These are phyloP conservation scores for Nicotiana noctiflora DNA, from an alignment of 257 asterid species.

Conservation along the genomic window DNA sequence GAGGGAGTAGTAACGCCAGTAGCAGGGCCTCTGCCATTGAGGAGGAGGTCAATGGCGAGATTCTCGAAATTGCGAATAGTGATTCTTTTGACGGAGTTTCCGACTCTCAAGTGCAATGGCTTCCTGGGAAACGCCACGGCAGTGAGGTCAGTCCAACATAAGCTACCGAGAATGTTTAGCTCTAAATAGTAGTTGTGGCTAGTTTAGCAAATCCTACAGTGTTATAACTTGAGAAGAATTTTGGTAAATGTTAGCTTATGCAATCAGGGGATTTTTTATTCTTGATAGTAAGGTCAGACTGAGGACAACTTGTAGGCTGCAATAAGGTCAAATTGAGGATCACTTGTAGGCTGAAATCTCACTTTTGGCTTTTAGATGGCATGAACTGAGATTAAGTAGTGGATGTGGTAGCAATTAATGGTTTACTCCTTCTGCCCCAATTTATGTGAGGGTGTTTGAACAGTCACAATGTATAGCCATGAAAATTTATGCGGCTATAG, in stretches of 20 bases:
- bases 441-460: too few relatives aligned
- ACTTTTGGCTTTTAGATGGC: not conserved
- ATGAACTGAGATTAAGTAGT: not conserved
- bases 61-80: constrained; percentile 36
- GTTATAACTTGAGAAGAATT: not conserved
- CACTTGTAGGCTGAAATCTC: not conserved
- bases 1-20: constrained; percentile 78
- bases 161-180: not conserved
- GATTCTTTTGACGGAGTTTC: constrained; percentile 24
- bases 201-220: not conserved
- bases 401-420: not conserved
- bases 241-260: not conserved
- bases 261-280: not conserved
- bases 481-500: too few relatives aligned
- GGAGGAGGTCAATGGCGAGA: constrained; percentile 41
- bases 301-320: not conserved
- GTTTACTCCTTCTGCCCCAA: not conserved
- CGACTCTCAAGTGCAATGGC: constrained; percentile 43
- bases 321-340: not conserved
- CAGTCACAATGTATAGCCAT: too few relatives aligned
- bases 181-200: not conserved
- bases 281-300: not conserved
- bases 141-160: constrained; percentile 54
- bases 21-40: constrained; percentile 27
- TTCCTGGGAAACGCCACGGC: constrained; percentile 74